A percentile compares a stretch with the other conserved stretches of the same genome.
Conservation (phyloP, 2,329 filamentous ascomycete species). For the Colletotrichum ledebouriae region DNA sequence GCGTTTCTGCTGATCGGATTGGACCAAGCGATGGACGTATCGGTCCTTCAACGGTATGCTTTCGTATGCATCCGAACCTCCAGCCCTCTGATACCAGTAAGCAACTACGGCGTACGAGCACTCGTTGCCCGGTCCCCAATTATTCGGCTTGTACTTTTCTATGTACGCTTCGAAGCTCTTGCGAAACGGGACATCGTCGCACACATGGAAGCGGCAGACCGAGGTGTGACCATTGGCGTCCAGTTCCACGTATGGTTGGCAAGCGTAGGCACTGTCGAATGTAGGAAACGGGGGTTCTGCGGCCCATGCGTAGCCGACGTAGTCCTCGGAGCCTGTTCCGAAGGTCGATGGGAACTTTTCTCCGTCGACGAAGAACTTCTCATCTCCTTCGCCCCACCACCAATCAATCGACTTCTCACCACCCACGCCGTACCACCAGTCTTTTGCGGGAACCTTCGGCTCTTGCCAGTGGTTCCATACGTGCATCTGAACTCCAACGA, state of each 20-base stretch:
- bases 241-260: conserved; percentile 31
- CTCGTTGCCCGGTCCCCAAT: conserved; percentile 29
- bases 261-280: conserved; percentile 37
- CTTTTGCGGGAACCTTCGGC: conserved; percentile 24
- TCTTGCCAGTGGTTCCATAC: conserved; percentile 37
- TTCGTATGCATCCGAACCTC: conserved; percentile 19
- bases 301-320: conserved; percentile 38
- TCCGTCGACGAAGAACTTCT: conserved; percentile 40
- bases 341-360: conserved; percentile 38
- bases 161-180: conserved; percentile 38
- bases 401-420: conserved; percentile 37
- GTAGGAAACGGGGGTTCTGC: conserved; percentile 36
- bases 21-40: not conserved
- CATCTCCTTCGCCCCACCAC: conserved; percentile 40
- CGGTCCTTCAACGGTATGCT: conserved; percentile 25
- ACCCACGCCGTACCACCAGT: conserved; percentile 39
- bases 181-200: conserved; percentile 35
- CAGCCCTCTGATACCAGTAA: conserved; percentile 37
- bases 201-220: conserved; percentile 38
- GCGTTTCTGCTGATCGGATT: not conserved
- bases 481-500: conserved; percentile 39
- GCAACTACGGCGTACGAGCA: conserved; percentile 34
- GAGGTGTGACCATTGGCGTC: conserved; percentile 40
- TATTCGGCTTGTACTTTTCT: conserved; percentile 38
- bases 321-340: conserved; percentile 37